Percentiles rank a stretch among this genome's conserved stretches.
phyloP scores from a whole-genome alignment of 75 land plant species.

The Pinus tabuliformis region DNA sequence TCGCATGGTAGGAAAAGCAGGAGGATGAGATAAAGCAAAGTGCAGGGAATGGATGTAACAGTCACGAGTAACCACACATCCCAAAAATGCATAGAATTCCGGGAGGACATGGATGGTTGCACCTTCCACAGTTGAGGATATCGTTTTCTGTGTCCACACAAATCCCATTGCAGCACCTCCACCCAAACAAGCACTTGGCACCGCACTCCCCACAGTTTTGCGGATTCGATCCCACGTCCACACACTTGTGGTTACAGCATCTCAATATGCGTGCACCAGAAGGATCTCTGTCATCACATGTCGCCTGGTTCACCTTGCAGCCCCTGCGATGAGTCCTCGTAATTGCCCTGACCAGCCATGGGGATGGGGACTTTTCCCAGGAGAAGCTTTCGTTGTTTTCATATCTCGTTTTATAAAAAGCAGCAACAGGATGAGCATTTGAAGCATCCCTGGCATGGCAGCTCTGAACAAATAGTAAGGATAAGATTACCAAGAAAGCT shows the following conservation, averaged over 20 bases:
- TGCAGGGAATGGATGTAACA: not conserved
- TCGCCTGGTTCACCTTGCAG: not conserved
- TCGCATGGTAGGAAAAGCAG: too few relatives aligned
- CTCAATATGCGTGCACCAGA: not conserved
- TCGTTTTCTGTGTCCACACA: constrained; percentile 29
- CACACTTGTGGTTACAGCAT: constrained; percentile 53
- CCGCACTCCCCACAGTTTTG: constrained; percentile 62
- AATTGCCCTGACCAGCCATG: not conserved
- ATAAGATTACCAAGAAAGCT: not conserved
- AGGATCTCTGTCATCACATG: not conserved
- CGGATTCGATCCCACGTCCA: constrained; percentile 28
- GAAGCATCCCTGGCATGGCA: not conserved
- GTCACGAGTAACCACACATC: constrained; percentile 49
- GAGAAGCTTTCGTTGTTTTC: not conserved
- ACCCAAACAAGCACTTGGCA: constrained; percentile 33
- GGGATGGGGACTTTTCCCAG: not conserved
- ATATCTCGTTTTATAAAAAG: not conserved
- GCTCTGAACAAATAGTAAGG: not conserved
- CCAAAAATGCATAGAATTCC: constrained; percentile 33
- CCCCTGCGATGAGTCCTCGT: not conserved
- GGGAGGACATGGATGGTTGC: constrained; percentile 33
- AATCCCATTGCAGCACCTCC: constrained; percentile 47
- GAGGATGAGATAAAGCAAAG: too few relatives aligned
- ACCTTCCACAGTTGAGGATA: constrained; percentile 49
- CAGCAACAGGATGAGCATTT: not conserved